Percentiles rank a stretch among this genome's conserved stretches.
Conservation (phyloP, 306 rosid genomes). For the Begonia peltatifolia region DNA sequence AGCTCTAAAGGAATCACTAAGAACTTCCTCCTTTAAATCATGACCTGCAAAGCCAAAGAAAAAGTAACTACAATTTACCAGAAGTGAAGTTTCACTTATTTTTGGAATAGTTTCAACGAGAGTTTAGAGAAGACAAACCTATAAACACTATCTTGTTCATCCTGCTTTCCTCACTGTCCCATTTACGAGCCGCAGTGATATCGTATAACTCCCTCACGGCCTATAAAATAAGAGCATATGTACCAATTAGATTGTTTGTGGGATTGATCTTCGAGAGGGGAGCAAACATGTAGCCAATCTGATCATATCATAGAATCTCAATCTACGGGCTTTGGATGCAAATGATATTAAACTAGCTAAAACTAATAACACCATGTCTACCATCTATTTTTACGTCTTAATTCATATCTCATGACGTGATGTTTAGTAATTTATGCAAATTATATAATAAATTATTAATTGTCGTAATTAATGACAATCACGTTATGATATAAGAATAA, state of each 20-base stretch:
- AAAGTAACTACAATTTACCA: background rate
- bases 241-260: background rate
- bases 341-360: no score
- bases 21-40: conserved; percentile 25
- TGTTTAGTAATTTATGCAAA: no score
- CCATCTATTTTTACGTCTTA: no score
- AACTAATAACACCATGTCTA: no score
- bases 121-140: conserved; percentile 26
- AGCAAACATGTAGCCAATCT: no score
- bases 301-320: no score
- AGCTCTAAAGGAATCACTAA: conserved; percentile 23
- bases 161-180: conserved; percentile 55
- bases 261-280: background rate
- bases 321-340: no score
- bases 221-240: conserved; percentile 23
- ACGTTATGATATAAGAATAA: no score
- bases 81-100: background rate
- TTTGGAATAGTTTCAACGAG: background rate
- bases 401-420: background rate
- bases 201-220: conserved; percentile 85
- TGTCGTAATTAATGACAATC: background rate
- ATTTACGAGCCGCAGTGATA: conserved; percentile 73
- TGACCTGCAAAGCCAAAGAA: conserved; percentile 23
- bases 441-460: no score
- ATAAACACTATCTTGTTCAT: conserved; percentile 77